phyloP scores from a whole-genome alignment of 345 rosid genomes.

The Eucalyptus marginata region DNA sequence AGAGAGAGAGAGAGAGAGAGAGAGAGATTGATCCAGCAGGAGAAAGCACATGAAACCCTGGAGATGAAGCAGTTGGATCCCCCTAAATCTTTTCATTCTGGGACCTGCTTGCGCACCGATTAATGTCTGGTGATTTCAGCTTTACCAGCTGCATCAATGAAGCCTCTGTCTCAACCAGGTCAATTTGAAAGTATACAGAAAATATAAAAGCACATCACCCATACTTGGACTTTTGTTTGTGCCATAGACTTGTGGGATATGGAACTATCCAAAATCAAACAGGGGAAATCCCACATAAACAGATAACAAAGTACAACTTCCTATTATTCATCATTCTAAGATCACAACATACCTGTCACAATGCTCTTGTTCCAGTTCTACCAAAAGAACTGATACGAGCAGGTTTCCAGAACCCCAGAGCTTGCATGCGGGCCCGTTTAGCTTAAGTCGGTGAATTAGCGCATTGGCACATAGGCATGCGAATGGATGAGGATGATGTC shows the following conservation, averaged over 20 bases:
- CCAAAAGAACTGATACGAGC: background rate
- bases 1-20: background rate
- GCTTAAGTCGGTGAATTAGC: background rate
- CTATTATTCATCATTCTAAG: background rate
- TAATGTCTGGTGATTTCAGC: background rate
- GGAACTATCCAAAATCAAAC: background rate
- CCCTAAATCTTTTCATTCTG: background rate
- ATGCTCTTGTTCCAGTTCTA: background rate
- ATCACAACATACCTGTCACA: background rate
- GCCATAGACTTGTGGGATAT: background rate
- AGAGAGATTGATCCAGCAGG: background rate
- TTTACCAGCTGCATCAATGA: background rate
- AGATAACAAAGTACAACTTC: background rate
- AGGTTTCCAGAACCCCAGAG: background rate
- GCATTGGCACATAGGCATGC: background rate
- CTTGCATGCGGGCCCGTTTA: background rate
- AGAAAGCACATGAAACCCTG: background rate
- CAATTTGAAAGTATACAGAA: background rate
- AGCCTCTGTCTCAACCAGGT: background rate
- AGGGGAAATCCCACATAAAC: background rate
- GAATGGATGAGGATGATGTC: background rate
- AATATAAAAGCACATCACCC: background rate
- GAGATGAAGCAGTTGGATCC: background rate
- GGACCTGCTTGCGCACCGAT: background rate
- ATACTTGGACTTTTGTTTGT: background rate